Conservation (phyloP, 78 protist species). For the Paulinella micropora region DNA sequence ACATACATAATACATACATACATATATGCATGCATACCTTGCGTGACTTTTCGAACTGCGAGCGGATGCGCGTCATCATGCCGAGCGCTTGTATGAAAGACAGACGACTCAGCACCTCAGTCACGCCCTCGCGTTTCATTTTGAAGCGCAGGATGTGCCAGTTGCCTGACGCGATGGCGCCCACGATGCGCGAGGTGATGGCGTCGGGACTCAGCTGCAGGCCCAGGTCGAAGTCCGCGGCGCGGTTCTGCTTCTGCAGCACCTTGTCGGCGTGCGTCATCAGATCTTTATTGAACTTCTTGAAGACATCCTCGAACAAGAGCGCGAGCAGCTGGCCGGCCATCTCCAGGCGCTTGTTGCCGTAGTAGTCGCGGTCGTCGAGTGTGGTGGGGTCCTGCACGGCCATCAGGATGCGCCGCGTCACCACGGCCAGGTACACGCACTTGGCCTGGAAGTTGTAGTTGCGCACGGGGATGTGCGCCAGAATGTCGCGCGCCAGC, state of each 20-base stretch:
- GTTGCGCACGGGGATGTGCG: conserved; percentile 71
- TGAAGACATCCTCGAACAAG: conserved; percentile 88
- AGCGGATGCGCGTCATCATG: conserved; percentile 93
- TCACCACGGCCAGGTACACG: conserved; percentile 64
- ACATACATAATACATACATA: conserved; percentile 30
- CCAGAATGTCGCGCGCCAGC: conserved; percentile 63
- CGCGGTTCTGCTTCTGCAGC: conserved; percentile 34
- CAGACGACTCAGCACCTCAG: conserved; percentile 78
- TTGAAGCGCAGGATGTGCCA: conserved; percentile 92
- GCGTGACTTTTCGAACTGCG: conserved; percentile 93
- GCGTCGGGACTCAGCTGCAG: not conserved
- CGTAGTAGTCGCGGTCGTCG: conserved; percentile 90
- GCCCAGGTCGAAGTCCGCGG: conserved; percentile 43
- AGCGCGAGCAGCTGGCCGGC: conserved; percentile 20
- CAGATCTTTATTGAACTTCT: conserved; percentile 62
- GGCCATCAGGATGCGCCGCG: conserved; percentile 67
- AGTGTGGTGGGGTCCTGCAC: conserved; percentile 27
- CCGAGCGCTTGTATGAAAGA: conserved; percentile 91
- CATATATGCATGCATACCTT: no score
- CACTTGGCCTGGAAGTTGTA: conserved; percentile 26
- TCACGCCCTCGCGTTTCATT: conserved; percentile 89
- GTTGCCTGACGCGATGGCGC: conserved; percentile 90
- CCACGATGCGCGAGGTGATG: conserved; percentile 70
- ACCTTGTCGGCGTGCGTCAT: conserved; percentile 41
- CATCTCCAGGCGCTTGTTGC: conserved; percentile 85